A percentile compares a stretch with the other conserved stretches of the same genome.
Conservation (phyloP, 495 filamentous ascomycete species). For the Penicillium parvum region DNA sequence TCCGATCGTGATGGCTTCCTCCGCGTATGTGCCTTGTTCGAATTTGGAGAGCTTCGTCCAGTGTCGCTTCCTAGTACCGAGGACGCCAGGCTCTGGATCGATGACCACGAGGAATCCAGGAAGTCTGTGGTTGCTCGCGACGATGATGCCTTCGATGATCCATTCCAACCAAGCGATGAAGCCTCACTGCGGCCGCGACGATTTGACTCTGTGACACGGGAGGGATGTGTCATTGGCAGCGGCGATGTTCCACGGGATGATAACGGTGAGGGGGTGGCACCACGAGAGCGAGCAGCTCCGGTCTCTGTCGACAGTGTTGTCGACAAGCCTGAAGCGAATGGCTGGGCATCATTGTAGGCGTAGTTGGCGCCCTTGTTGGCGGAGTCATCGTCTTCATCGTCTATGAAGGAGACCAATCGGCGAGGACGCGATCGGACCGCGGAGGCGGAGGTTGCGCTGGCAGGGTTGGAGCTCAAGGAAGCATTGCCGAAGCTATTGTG, state of each 20-base stretch:
- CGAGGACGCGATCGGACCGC: constrained; percentile 42
- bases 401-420: constrained; percentile 40
- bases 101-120: constrained; percentile 51
- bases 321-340: constrained; percentile 31
- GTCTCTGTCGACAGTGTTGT: constrained; percentile 22
- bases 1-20: constrained; percentile 46
- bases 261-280: constrained; percentile 40
- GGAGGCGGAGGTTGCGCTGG: constrained; percentile 34
- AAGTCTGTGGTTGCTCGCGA: constrained; percentile 40
- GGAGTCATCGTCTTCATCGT: constrained; percentile 29
- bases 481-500: constrained; percentile 37
- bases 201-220: constrained; percentile 30
- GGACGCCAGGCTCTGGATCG: constrained; percentile 50
- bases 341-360: constrained; percentile 25
- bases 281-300: constrained; percentile 34
- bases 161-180: constrained; percentile 29
- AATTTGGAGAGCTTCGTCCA: constrained; percentile 29
- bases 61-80: constrained; percentile 48
- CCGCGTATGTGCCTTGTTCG: constrained; percentile 27
- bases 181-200: constrained; percentile 20
- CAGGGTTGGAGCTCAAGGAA: constrained; percentile 32
- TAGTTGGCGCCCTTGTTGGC: constrained; percentile 9
- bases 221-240: constrained; percentile 44
- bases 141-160: constrained; percentile 24
- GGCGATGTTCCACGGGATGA: constrained; percentile 45